These are phyloP conservation scores for Achaetomium macrosporum DNA, from an alignment of 2,329 filamentous ascomycete genomes.

Conservation along the genomic window DNA sequence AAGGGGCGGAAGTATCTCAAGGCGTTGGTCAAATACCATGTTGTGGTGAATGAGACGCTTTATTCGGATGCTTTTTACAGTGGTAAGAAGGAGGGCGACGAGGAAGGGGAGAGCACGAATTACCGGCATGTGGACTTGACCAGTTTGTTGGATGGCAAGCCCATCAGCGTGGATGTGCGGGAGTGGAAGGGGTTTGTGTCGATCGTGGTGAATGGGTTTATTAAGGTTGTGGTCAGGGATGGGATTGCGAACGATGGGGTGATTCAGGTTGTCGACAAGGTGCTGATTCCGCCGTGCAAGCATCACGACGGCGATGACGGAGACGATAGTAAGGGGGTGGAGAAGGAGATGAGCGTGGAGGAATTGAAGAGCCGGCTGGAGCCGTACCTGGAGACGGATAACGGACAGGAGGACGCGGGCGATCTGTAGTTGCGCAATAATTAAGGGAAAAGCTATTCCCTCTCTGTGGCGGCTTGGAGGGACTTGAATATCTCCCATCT, in stretches of 20 bases:
- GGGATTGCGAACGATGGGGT: slow-evolving; percentile 73
- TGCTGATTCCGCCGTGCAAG: slow-evolving; percentile 70
- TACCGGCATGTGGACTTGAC: slow-evolving; percentile 58
- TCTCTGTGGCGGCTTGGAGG: neutral
- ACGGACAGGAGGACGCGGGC: neutral
- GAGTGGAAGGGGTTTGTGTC: slow-evolving; percentile 61
- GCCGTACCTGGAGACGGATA: slow-evolving; percentile 16
- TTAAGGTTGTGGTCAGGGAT: slow-evolving; percentile 61
- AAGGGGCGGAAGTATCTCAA: slow-evolving; percentile 69
- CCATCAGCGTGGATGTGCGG: slow-evolving; percentile 65
- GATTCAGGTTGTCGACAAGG: slow-evolving; percentile 66
- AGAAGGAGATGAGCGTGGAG: slow-evolving; percentile 37
- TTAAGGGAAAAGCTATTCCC: neutral
- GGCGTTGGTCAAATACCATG: slow-evolving; percentile 73
- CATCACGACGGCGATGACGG: slow-evolving; percentile 33
- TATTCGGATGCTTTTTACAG: slow-evolving; percentile 79
- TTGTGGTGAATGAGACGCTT: slow-evolving; percentile 66
- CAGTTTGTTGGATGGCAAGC: slow-evolving; percentile 62
- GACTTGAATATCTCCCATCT: neutral
- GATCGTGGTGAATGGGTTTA: slow-evolving; percentile 71
- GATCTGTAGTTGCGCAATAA: slow-evolving; percentile 6
- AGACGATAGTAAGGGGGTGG: slow-evolving; percentile 45
- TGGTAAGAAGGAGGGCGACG: neutral
- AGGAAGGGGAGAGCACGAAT: slow-evolving; percentile 30
- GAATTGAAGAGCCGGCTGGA: slow-evolving; percentile 20